Evolutionary conservation across 345 rosid genomes (phyloP).

Genomic region (Sapria himalayana): DNA sequence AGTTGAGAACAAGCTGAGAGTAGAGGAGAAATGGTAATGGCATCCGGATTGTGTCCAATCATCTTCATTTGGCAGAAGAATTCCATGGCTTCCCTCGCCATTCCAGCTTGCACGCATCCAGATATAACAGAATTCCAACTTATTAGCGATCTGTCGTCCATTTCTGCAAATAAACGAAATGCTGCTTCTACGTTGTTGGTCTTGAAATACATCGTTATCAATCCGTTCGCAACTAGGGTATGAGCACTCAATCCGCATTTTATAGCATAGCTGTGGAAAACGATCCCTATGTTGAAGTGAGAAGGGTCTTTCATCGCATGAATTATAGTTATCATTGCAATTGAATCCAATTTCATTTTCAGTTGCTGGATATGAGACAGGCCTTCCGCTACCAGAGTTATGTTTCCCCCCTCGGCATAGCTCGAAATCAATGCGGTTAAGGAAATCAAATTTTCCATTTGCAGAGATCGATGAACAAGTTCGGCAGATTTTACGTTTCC

Average conservation of each 20-base stretch:
- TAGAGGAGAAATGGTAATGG: slow-evolving; percentile 38
- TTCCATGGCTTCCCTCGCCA: slow-evolving; percentile 27
- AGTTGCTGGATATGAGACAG: slow-evolving; percentile 25
- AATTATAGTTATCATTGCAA: slow-evolving; percentile 52
- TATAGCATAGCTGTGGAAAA: slow-evolving; percentile 39
- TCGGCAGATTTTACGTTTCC: slow-evolving; percentile 29
- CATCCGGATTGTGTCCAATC: slow-evolving; percentile 30
- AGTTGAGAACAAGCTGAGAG: slow-evolving; percentile 59
- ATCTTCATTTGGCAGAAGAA: slow-evolving; percentile 36
- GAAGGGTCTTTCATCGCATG: slow-evolving; percentile 27
- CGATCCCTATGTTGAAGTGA: slow-evolving; percentile 20
- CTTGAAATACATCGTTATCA: slow-evolving; percentile 57
- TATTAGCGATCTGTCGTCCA: slow-evolving; percentile 26
- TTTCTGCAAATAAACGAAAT: slow-evolving; percentile 24
- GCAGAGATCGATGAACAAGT: slow-evolving; percentile 20
- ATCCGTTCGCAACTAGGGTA: slow-evolving; percentile 39
- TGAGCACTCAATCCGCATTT: slow-evolving; percentile 33
- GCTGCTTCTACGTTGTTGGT: slow-evolving; percentile 28
- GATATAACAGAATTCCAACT: slow-evolving; percentile 83
- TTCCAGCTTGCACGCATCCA: slow-evolving; percentile 53
- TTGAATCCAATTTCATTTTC: slow-evolving; percentile 42
- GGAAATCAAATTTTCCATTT: slow-evolving; percentile 29
- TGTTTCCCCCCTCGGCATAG: slow-evolving; percentile 39
- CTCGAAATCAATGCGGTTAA: slow-evolving; percentile 46
- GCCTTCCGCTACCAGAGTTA: slow-evolving; percentile 15